Conservation (phyloP, 2,329 filamentous ascomycete genomes). For the Penicillium polonicum region DNA sequence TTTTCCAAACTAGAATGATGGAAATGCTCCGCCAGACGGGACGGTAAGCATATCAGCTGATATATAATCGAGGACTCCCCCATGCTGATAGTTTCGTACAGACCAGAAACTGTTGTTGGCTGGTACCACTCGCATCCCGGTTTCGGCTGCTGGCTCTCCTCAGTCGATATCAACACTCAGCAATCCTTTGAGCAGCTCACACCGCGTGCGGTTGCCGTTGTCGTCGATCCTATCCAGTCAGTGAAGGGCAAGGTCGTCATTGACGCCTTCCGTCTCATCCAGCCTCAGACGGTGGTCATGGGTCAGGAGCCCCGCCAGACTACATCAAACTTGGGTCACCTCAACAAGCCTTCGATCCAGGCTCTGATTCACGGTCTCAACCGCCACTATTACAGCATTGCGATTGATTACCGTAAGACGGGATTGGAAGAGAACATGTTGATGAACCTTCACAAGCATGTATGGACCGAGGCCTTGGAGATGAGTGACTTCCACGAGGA, state of each 20-base stretch:
- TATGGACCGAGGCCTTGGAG: constrained; percentile 95
- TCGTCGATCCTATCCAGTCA: constrained; percentile 97
- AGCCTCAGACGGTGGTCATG: constrained; percentile 95
- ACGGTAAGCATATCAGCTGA: constrained; percentile 58
- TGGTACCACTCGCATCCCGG: constrained; percentile 99
- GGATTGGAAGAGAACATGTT: constrained; percentile 98
- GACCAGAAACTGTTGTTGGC: constrained; percentile 93
- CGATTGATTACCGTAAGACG: constrained; percentile 96
- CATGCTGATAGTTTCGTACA: constrained; percentile 39
- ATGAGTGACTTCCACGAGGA: constrained; percentile 95
- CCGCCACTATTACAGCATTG: constrained; percentile 98
- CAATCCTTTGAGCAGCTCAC: constrained; percentile 99
- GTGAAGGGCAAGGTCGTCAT: constrained; percentile 99
- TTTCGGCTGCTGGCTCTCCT: constrained; percentile 98
- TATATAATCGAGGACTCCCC: neutral
- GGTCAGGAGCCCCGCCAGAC: constrained; percentile 97
- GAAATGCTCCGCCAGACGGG: constrained; percentile 98
- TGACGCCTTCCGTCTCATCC: constrained; percentile 97
- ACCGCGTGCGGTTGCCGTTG: constrained; percentile 92
- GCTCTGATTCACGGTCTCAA: constrained; percentile 97
- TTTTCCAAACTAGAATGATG: constrained; percentile 99
- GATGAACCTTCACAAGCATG: constrained; percentile 99
- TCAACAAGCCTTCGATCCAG: constrained; percentile 99
- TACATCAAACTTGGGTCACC: constrained; percentile 93
- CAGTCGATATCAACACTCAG: constrained; percentile 98